These are phyloP conservation scores for Hordeum vulgare DNA, from an alignment of 176 grass and related monocot genomes.

Conservation along the genomic window MorexV3_pseudomolecules_assembly NC_058519.1:590739113-590739612, in stretches of 20 bases:
- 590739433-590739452: background rate
- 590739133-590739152: slow-evolving; percentile 32
- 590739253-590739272: slow-evolving; percentile 75
- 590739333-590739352: slow-evolving; percentile 72
- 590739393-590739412: background rate
- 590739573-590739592: slow-evolving; percentile 65
- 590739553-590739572: slow-evolving; percentile 69
- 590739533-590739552: slow-evolving; percentile 81
- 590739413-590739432: background rate
- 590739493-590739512: slow-evolving; percentile 66
- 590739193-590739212: slow-evolving; percentile 75
- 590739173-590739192: slow-evolving; percentile 77
- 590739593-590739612: slow-evolving; percentile 83
- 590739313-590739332: slow-evolving; percentile 82
- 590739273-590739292: slow-evolving; percentile 84
- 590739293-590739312: slow-evolving; percentile 77
- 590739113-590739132: background rate
- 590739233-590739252: slow-evolving; percentile 71
- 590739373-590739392: slow-evolving; percentile 52
- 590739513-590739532: slow-evolving; percentile 84
- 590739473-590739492: slow-evolving; percentile 91
- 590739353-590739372: slow-evolving; percentile 78
- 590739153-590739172: slow-evolving; percentile 60
- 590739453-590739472: slow-evolving; percentile 27
- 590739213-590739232: slow-evolving; percentile 96